Evolutionary conservation across 768 basidiomycete species (phyloP).

Genomic region (Amanita exitialis): DNA sequence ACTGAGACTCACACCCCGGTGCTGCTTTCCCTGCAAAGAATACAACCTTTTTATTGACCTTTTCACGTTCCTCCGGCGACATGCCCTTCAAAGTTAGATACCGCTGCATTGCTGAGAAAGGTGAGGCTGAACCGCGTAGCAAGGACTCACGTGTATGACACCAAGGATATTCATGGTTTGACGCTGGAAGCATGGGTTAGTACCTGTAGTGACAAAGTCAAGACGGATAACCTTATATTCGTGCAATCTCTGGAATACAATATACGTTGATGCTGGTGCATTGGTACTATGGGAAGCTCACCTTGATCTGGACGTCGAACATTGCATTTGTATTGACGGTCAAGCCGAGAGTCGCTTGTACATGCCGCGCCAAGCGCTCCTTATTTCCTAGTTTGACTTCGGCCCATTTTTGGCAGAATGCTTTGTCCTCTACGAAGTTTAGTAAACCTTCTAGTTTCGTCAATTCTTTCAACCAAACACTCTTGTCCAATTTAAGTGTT

Average conservation of each 20-base stretch:
- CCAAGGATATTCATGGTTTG: constrained; percentile 93
- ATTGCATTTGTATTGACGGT: constrained; percentile 66
- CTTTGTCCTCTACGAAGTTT: constrained; percentile 57
- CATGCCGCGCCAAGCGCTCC: constrained; percentile 70
- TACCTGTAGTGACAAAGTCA: not conserved
- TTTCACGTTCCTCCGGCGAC: constrained; percentile 70
- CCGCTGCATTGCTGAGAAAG: constrained; percentile 33
- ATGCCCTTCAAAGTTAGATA: constrained; percentile 77
- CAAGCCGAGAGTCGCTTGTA: constrained; percentile 63
- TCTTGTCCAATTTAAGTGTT: constrained; percentile 66
- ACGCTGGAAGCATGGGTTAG: constrained; percentile 34
- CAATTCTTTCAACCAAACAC: constrained; percentile 80
- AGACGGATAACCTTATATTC: constrained; percentile 66
- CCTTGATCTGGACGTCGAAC: constrained; percentile 91
- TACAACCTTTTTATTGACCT: constrained; percentile 77
- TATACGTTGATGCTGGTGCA: not conserved
- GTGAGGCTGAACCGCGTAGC: not conserved
- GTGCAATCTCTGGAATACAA: constrained; percentile 60
- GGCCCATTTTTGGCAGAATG: constrained; percentile 74
- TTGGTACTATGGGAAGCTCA: constrained; percentile 14
- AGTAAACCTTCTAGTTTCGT: constrained; percentile 70
- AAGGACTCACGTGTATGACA: constrained; percentile 62
- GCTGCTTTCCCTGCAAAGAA: constrained; percentile 98
- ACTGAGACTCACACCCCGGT: constrained; percentile 59
- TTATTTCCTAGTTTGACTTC: constrained; percentile 88